A percentile compares a stretch with the other conserved stretches of the same genome.
Evolutionary conservation across 331 rosid genomes (phyloP).

Genomic region (Cydonia oblonga): DNA sequence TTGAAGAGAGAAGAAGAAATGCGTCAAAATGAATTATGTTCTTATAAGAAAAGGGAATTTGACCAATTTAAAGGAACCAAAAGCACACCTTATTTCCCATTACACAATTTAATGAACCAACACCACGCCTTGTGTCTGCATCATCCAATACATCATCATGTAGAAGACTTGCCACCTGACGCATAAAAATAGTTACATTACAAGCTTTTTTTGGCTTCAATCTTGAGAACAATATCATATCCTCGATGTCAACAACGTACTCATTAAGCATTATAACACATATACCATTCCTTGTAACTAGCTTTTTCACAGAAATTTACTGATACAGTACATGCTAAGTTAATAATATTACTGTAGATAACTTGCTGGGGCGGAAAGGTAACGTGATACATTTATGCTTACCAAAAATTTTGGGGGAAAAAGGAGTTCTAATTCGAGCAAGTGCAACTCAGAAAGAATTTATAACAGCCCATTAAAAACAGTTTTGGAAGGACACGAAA

Average conservation of each 20-base stretch:
- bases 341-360: background rate
- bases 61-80: background rate
- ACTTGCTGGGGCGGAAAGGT: background rate
- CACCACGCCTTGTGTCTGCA: conserved; percentile 90
- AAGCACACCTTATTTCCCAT: conserved; percentile 88
- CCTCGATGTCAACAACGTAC: background rate
- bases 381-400: background rate
- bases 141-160: conserved; percentile 97
- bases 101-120: conserved; percentile 63
- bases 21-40: background rate
- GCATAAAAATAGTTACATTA: conserved; percentile 7
- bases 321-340: background rate
- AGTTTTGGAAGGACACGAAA: background rate
- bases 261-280: background rate
- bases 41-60: background rate
- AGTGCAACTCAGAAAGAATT: background rate
- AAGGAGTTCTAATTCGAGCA: background rate
- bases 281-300: background rate
- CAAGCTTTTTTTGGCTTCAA: background rate
- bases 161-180: conserved; percentile 93
- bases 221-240: background rate
- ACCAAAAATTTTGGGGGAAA: background rate
- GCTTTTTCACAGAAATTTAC: background rate
- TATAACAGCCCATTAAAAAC: background rate
- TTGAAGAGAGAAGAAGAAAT: background rate